Base-by-base conservation (phyloP, 192 early-diverging fungal species). In the Coemansia guatemalensis region DNA sequence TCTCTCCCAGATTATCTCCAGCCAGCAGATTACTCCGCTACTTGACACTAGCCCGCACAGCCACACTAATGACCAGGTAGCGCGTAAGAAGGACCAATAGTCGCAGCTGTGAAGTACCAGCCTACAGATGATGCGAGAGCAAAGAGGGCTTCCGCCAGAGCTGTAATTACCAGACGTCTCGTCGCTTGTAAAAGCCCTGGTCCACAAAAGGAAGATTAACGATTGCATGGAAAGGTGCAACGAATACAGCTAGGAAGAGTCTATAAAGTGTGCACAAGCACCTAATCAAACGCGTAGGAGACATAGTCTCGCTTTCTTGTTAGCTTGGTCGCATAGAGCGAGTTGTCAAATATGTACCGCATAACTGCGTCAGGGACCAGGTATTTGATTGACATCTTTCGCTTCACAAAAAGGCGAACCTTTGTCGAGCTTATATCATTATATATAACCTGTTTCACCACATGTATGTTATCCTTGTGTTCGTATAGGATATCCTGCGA, bases 361-460 rank as follows among this genome's bases (percentile, higher is more conserved):
- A 97, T 89, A 6, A 99, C 95, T 2, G 90, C 85, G 48, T 95
- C 90, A 18, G 95, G 97, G 4, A 96, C 75, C 8, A 99, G 81
- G 67, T 99, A 97, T 62, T 93, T 93, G 81, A 97, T 94, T 12
- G 91, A 93, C 91, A 97, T 93, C 30, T 86, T 88, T 21, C 95
- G 85, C 68, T 92, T 93, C 60, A 99, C 88, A 82, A 99, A 96
- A 21, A 97, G 81, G 51, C 92, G 85, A 41, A 99, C 93, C 77
- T 97, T 97, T 22, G 96, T 97, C 6, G 95, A 98, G 65, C 89
- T 93, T 56, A 98, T 98, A 70, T 99, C 97, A 64, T 98, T 99
- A 77, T 95, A 89, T 51, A 99, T 95, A 62, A 95, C 85, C 73
- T 98, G 96, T 71, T 97, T 95, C 48, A 98, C 92, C 32, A 96